Evolutionary conservation across 2,329 filamentous ascomycete species (phyloP).

Genomic region (Phyllachora maydis): DNA sequence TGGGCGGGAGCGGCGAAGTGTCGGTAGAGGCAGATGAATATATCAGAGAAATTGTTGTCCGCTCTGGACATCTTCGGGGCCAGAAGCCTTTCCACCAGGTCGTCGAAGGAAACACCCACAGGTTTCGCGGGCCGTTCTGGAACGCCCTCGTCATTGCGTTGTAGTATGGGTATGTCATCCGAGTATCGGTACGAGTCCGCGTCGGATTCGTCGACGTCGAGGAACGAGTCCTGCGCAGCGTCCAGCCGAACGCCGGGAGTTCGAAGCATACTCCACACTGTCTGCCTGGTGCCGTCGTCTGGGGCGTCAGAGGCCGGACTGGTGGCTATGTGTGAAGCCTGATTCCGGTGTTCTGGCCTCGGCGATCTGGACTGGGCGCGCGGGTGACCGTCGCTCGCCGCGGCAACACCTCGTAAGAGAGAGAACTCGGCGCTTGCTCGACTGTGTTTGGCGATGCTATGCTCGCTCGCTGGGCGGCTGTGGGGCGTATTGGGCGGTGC

Average conservation of each 20-base stretch:
- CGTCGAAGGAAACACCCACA: conserved; percentile 38
- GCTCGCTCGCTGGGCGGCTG: conserved; percentile 32
- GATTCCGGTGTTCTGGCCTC: conserved; percentile 21
- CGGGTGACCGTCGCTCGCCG: conserved; percentile 19
- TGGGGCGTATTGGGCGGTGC: conserved; percentile 24
- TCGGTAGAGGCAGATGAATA: conserved; percentile 84
- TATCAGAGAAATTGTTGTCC: conserved; percentile 73
- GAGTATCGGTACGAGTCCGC: conserved; percentile 44
- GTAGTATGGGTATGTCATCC: conserved; percentile 45
- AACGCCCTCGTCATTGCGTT: conserved; percentile 45
- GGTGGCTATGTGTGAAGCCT: conserved; percentile 10
- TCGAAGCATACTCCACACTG: conserved; percentile 26
- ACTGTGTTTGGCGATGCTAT: conserved; percentile 46
- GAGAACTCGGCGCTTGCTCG: conserved; percentile 54
- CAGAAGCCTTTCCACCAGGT: conserved; percentile 73
- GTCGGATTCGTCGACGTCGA: conserved; percentile 52
- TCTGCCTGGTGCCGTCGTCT: conserved; percentile 23
- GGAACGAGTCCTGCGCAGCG: conserved; percentile 29
- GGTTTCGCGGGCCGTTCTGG: conserved; percentile 29
- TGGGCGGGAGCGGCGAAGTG: conserved; percentile 73
- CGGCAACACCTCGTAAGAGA: conserved; percentile 29
- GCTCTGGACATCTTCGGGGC: conserved; percentile 62
- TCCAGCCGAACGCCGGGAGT: conserved; percentile 31
- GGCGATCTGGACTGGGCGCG: conserved; percentile 22
- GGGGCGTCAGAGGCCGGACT: conserved; percentile 15